Evolutionary conservation across 2,329 filamentous ascomycete species (phyloP), one percentile per base, ranked within the genome.

Genomic region (Curvularia hawaiiensis): DNA sequence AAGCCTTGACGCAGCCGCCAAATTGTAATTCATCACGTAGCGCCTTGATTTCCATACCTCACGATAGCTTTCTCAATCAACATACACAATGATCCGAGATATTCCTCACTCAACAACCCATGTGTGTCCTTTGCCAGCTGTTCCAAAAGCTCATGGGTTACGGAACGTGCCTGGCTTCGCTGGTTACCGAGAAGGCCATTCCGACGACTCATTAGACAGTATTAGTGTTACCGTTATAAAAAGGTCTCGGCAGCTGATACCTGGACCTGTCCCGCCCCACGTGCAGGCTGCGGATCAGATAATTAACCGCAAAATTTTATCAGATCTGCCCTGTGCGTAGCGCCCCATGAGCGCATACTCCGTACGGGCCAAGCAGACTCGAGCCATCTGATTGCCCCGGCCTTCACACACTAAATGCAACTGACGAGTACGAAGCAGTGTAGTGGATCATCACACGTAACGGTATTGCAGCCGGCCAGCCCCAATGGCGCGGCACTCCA

Each of bases 221-320:
- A 38, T 49, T 30, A 12, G 54, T 38, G 49, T 39, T 12, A n/a
- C 33, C 3, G 38, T 52, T 6, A 39, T 20, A 24, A 53, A 48
- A 35, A 35, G 39, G 35, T 26, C 20, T 18, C 30, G 38, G 12
- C 30, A 18, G 16, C 59, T 56, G n/a, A 24, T 4, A 8, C 12
- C 12, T 6, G 14, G 14, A 8, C 4, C 30, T 35, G 10, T 35
- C 14, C 7, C 20, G 9, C 26, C 18, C 22, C 16, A 31, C 43
- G 63, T 68, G 65, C 66, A 69, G 62, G 62, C 54, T 4, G 63
- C 68, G 69, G 71, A 73, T 74, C 70, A 67, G 70, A 74, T 72
- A 73, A 57, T 70, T 67, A 71, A 63, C 54, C 63, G 61, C 47
- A 51, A 47, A 4, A n/a, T 46, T 52, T 60, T 60, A 60, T 60